Percentiles rank a stretch among this genome's conserved stretches.
These are phyloP conservation scores for Daedaleopsis nitida DNA, from an alignment of 768 basidiomycete species.

Conservation along the genomic window DNA sequence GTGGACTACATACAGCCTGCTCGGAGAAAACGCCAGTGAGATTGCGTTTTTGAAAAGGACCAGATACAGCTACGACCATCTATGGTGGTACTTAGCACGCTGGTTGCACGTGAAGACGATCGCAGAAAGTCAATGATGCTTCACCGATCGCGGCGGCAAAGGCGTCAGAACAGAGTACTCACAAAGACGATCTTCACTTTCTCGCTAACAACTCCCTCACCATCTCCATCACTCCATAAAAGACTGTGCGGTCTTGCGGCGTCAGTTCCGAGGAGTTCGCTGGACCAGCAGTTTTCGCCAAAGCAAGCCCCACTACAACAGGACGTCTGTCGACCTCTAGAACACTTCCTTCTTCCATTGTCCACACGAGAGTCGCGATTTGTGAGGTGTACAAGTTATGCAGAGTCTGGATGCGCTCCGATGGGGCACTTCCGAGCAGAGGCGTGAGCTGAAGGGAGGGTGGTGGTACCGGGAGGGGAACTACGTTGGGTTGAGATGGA, in stretches of 20 bases:
- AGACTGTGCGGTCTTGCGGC: conserved; percentile 40
- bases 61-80: too few relatives aligned
- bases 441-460: conserved; percentile 76
- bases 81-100: too few relatives aligned
- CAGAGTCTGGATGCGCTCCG: conserved; percentile 67
- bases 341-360: conserved; percentile 42
- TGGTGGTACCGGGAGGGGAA: conserved; percentile 57
- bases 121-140: too few relatives aligned
- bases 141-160: too few relatives aligned
- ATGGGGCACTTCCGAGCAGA: conserved; percentile 74
- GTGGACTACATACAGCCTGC: neutral
- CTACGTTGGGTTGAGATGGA: conserved; percentile 35
- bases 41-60: too few relatives aligned
- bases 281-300: conserved; percentile 43
- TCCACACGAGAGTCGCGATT: conserved; percentile 84
- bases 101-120: too few relatives aligned
- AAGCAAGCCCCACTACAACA: conserved; percentile 76
- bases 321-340: conserved; percentile 50
- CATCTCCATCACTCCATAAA: conserved; percentile 47
- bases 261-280: conserved; percentile 20
- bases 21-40: neutral
- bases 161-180: too few relatives aligned
- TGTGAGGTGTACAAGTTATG: conserved; percentile 86
- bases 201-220: conserved; percentile 33
- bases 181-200: neutral